Conservation (phyloP, 73 alveolate genomes). For the Effrenium voratum region DNA sequence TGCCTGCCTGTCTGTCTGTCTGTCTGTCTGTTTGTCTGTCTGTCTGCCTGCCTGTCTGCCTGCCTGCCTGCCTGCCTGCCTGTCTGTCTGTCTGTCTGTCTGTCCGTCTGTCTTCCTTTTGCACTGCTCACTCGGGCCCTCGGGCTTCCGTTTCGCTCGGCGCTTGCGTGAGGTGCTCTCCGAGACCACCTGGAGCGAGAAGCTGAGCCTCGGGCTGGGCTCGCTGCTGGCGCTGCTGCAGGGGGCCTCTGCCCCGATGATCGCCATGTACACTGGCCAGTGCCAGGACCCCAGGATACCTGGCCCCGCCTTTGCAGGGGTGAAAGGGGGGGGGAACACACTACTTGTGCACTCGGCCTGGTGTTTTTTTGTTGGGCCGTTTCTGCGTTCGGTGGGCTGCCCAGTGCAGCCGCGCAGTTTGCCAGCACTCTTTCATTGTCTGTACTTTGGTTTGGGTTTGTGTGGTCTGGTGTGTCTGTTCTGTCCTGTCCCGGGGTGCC, state of each 20-base stretch:
- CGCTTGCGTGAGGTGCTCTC: slow-evolving; percentile 83
- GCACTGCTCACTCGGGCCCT: too few species aligned
- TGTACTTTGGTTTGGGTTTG: background rate
- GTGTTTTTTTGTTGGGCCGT: background rate
- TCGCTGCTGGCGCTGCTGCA: slow-evolving; percentile 75
- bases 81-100: too few species aligned
- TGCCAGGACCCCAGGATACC: background rate
- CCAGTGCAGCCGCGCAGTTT: background rate
- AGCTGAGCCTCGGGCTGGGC: slow-evolving; percentile 50
- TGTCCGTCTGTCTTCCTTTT: too few species aligned
- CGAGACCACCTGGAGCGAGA: slow-evolving; percentile 60
- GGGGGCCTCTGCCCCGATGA: slow-evolving; percentile 56
- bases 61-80: too few species aligned
- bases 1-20: too few species aligned
- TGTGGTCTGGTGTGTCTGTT: too few species aligned
- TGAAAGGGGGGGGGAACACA: background rate
- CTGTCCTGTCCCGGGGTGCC: too few species aligned
- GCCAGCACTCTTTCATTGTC: background rate
- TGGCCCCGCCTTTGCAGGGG: too few species aligned
- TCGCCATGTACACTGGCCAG: slow-evolving; percentile 25
- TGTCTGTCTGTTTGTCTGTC: too few species aligned
- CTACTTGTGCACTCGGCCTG: background rate
- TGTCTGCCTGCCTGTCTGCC: too few species aligned
- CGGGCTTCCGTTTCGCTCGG: too few species aligned
- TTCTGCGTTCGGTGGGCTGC: background rate